These are phyloP conservation scores for Lagenidium giganteum DNA, from an alignment of 352 stramenopile species.

Conservation along the genomic window DNA sequence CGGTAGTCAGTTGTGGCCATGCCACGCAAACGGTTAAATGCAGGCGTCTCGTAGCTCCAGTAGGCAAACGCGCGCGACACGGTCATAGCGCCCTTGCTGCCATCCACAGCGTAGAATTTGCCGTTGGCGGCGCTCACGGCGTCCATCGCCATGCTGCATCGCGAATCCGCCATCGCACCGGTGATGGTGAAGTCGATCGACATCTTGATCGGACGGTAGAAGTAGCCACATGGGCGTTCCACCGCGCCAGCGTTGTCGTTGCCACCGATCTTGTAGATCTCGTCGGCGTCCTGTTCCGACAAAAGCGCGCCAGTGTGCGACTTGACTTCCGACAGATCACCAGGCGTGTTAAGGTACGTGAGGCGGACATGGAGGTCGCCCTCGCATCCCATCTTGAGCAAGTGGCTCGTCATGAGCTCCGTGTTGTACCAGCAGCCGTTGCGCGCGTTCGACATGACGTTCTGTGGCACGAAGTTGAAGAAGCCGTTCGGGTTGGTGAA, in stretches of 20 bases:
- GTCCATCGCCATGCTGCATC: slow-evolving; percentile 14
- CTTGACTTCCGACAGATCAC: slow-evolving; percentile 19
- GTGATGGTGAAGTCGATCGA: slow-evolving; percentile 26
- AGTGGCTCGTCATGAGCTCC: slow-evolving; percentile 17
- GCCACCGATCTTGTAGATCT: slow-evolving; percentile 20
- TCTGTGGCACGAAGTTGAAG: slow-evolving; percentile 33
- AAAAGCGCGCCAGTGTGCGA: slow-evolving; percentile 17
- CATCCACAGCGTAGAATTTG: slow-evolving; percentile 18
- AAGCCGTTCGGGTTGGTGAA: slow-evolving; percentile 31
- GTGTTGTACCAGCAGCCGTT: slow-evolving; percentile 37
- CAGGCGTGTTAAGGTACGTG: slow-evolving; percentile 17
- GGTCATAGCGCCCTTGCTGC: slow-evolving; percentile 2
- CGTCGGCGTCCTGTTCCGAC: slow-evolving; percentile 4
- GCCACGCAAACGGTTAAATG: slow-evolving; percentile 24
- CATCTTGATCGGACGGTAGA: slow-evolving; percentile 29
- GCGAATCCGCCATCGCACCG: slow-evolving; percentile 9
- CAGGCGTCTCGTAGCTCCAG: slow-evolving; percentile 20
- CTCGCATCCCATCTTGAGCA: slow-evolving; percentile 31
- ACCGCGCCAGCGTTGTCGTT: slow-evolving; percentile 14
- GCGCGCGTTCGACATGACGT: slow-evolving; percentile 24
- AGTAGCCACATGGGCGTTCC: slow-evolving; percentile 25
- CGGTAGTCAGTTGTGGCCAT: slow-evolving; percentile 21
- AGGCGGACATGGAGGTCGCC: slow-evolving; percentile 15
- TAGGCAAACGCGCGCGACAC: slow-evolving; percentile 25
- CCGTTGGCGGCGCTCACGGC: slow-evolving; percentile 9